Percentiles rank a stretch among this genome's conserved stretches.
Conservation (phyloP, 176 grass and related monocot genomes). For the Puya raimondii region DNA sequence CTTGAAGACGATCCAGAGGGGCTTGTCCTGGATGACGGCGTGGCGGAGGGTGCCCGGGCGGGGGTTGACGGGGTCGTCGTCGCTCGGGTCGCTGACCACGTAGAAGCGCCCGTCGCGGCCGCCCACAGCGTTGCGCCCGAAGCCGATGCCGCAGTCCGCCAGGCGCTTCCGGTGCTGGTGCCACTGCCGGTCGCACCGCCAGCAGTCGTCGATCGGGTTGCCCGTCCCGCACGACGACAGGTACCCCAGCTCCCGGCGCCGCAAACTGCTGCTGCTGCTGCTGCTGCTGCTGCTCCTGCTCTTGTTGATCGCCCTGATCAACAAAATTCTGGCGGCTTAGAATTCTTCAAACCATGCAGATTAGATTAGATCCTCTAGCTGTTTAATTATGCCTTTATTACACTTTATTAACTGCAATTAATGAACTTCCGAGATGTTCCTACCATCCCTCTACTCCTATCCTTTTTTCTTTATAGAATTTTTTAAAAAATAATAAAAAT, state of each 20-base stretch:
- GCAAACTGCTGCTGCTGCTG: not conserved
- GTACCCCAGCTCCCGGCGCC: not conserved
- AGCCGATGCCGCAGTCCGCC: not conserved
- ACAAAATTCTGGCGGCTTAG: too few relatives aligned
- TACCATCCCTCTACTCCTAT: too few relatives aligned
- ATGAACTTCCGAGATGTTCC: too few relatives aligned
- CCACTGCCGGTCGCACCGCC: not conserved
- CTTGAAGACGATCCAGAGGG: slow-evolving; percentile 6
- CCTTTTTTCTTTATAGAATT: too few relatives aligned
- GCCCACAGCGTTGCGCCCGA: not conserved
- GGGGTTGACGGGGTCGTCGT: slow-evolving; percentile 4
- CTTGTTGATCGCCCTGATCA: too few relatives aligned
- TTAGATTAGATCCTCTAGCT: too few relatives aligned
- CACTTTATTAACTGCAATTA: too few relatives aligned
- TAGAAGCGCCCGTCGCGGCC: slow-evolving; percentile 1
- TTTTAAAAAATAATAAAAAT: too few relatives aligned
- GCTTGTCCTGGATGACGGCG: slow-evolving; percentile 4
- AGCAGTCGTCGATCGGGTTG: slow-evolving; percentile 2
- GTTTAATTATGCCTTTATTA: too few relatives aligned
- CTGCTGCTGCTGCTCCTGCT: not conserved
- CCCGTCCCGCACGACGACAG: not conserved
- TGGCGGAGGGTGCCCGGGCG: not conserved
- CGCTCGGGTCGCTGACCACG: not conserved
- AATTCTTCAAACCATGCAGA: too few relatives aligned
- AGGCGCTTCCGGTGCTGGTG: not conserved